Conservation (phyloP, 2,329 filamentous ascomycete genomes). For the Laburnicola sp. region DNA sequence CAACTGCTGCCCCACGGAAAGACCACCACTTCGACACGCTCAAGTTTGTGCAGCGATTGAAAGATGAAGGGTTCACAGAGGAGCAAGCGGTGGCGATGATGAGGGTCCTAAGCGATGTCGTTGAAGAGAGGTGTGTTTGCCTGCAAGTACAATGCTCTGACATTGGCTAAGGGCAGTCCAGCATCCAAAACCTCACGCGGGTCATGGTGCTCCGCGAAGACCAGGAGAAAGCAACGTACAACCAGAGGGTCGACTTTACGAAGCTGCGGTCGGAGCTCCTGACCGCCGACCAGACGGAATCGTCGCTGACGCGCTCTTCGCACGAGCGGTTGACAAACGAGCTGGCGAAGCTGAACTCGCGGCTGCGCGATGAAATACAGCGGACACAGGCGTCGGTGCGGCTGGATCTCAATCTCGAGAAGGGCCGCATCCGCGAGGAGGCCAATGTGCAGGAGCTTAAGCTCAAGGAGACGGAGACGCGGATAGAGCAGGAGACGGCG, state of each 20-base stretch:
- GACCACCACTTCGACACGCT: constrained; percentile 98
- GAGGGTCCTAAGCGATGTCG: constrained; percentile 94
- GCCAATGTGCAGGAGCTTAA: constrained; percentile 95
- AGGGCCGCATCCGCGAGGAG: constrained; percentile 94
- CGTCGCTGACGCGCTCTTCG: constrained; percentile 80
- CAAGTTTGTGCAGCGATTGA: constrained; percentile 90
- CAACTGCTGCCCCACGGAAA: constrained; percentile 61
- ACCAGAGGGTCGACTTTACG: constrained; percentile 94
- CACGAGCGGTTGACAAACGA: constrained; percentile 95
- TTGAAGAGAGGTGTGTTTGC: constrained; percentile 77
- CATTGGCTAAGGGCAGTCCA: constrained; percentile 35
- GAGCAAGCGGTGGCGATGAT: constrained; percentile 98
- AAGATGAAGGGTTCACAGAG: constrained; percentile 91
- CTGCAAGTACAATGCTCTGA: background rate
- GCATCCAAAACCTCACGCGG: constrained; percentile 93
- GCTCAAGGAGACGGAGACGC: constrained; percentile 97
- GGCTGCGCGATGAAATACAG: constrained; percentile 89
- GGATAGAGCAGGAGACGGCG: constrained; percentile 97
- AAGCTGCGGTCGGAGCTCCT: constrained; percentile 94
- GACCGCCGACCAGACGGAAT: constrained; percentile 88
- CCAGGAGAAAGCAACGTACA: constrained; percentile 74
- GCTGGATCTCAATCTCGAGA: constrained; percentile 92
- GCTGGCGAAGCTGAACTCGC: constrained; percentile 86
- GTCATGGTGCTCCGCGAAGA: constrained; percentile 98
- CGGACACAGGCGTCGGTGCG: constrained; percentile 91